These are phyloP conservation scores for Sporothrix brunneoviolacea DNA, from an alignment of 2,329 filamentous ascomycete species.

Conservation along the genomic window DNA sequence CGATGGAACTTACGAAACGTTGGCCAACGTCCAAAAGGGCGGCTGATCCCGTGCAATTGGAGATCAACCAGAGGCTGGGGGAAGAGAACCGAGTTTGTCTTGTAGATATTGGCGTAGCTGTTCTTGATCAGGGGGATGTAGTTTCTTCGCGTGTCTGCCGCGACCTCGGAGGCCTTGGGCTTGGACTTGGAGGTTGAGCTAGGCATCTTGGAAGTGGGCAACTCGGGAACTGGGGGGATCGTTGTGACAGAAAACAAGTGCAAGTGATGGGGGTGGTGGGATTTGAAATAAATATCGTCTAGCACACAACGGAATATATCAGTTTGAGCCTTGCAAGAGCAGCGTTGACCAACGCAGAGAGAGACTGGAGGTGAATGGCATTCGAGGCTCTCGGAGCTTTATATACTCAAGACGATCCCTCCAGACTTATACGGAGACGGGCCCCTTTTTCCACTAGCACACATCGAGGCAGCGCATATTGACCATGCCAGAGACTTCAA, in stretches of 20 bases:
- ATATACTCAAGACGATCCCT: neutral
- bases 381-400: no score
- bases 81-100: slow-evolving; percentile 54
- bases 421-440: no score
- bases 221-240: neutral
- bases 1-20: slow-evolving; percentile 31
- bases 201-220: slow-evolving; percentile 40
- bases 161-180: slow-evolving; percentile 62
- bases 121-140: slow-evolving; percentile 60
- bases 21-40: slow-evolving; percentile 33
- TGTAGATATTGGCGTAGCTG: slow-evolving; percentile 48
- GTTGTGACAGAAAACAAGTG: neutral
- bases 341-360: neutral
- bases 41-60: slow-evolving; percentile 29
- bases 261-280: neutral
- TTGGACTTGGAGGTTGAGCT: slow-evolving; percentile 34
- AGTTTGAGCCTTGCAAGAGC: no score
- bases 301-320: no score
- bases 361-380: no score
- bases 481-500: neutral
- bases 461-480: neutral
- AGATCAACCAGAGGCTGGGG: slow-evolving; percentile 43
- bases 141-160: slow-evolving; percentile 63
- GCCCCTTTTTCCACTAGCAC: neutral
- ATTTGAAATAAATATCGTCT: no score